phyloP scores from a whole-genome alignment of 2,329 filamentous ascomycete species.

The Xylariaceae sp. region DNA sequence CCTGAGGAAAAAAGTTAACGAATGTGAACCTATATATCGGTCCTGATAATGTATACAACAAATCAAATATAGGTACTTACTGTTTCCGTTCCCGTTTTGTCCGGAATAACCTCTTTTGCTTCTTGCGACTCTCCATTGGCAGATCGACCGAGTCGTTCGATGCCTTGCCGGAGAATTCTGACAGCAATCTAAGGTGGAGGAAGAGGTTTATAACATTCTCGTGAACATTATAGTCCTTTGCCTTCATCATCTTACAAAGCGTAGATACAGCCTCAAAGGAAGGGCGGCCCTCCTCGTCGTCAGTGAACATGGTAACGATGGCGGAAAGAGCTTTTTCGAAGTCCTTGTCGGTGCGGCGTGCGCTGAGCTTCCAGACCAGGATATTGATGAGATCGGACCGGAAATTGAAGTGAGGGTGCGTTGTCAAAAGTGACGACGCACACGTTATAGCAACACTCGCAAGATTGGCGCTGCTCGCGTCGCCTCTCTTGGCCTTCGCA shows the following conservation, averaged over 20 bases:
- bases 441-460: slow-evolving; percentile 77
- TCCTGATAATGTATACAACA: not conserved
- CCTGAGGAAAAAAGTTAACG: slow-evolving; percentile 31
- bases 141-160: slow-evolving; percentile 71
- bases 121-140: slow-evolving; percentile 55
- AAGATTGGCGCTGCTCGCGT: slow-evolving; percentile 44
- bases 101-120: slow-evolving; percentile 72
- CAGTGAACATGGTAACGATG: slow-evolving; percentile 72
- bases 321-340: slow-evolving; percentile 73
- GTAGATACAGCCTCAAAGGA: slow-evolving; percentile 81
- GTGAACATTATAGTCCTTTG: slow-evolving; percentile 72
- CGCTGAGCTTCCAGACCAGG: slow-evolving; percentile 75
- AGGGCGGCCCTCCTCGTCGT: slow-evolving; percentile 85
- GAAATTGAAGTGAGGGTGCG: slow-evolving; percentile 97
- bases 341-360: slow-evolving; percentile 63
- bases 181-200: slow-evolving; percentile 78
- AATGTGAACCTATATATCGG: not conserved
- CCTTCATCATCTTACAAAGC: slow-evolving; percentile 92
- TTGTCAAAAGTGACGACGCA: slow-evolving; percentile 70
- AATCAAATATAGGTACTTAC: slow-evolving; percentile 1
- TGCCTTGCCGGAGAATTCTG: slow-evolving; percentile 79
- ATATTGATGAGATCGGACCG: slow-evolving; percentile 82
- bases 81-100: slow-evolving; percentile 81
- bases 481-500: slow-evolving; percentile 48
- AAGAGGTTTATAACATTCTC: slow-evolving; percentile 88